These are phyloP conservation scores for Trametes hirsuta DNA, from an alignment of 1,284 basidiomycete genomes.

Conservation along the genomic window DNA sequence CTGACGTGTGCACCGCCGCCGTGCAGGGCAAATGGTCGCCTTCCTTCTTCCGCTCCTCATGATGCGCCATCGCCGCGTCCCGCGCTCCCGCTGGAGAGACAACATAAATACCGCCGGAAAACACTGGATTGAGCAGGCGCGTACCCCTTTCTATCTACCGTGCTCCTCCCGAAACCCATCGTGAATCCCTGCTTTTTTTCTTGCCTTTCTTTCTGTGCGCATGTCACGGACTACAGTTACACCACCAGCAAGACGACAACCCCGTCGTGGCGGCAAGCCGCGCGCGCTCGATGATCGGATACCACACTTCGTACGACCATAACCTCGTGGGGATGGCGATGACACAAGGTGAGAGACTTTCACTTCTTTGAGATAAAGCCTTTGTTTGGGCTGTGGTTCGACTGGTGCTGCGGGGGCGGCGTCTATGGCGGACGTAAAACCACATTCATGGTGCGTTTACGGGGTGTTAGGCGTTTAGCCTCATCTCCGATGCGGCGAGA, in stretches of 20 bases:
- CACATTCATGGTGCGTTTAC: too few relatives aligned
- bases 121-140: conserved; percentile 80
- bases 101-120: conserved; percentile 63
- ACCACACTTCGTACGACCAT: conserved; percentile 68
- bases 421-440: too few relatives aligned
- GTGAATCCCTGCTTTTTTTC: neutral
- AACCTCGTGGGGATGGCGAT: conserved; percentile 80
- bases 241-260: conserved; percentile 46
- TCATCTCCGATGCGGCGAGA: too few relatives aligned
- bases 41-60: conserved; percentile 79
- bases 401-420: too few relatives aligned
- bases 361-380: too few relatives aligned
- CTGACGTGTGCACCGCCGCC: conserved; percentile 11
- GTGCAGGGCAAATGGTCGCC: conserved; percentile 65
- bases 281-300: conserved; percentile 74
- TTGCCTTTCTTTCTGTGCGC: neutral
- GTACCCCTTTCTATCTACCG: conserved; percentile 27
- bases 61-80: conserved; percentile 82
- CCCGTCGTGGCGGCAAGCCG: conserved; percentile 61
- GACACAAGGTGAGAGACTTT: conserved; percentile 53
- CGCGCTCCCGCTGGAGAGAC: conserved; percentile 72
- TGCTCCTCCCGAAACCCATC: conserved; percentile 2
- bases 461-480: too few relatives aligned
- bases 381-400: too few relatives aligned
- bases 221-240: conserved; percentile 23